Conservation (phyloP, 352 stramenopile genomes). For the Globisporangium cederbergense region DNA sequence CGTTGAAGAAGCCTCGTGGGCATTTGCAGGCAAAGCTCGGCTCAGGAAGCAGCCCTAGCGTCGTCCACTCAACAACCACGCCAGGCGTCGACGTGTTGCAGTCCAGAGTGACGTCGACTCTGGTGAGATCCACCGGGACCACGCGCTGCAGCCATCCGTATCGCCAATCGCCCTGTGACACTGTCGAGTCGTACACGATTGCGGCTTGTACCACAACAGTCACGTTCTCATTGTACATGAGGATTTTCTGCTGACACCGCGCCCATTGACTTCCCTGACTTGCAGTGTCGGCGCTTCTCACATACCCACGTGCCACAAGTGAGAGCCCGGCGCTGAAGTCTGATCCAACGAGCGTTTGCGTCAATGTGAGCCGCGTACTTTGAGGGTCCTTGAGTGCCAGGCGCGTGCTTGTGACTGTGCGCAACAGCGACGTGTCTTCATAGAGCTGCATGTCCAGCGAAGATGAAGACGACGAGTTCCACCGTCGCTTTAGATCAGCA, state of each 20-base stretch:
- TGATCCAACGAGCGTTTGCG: slow-evolving; percentile 28
- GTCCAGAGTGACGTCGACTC: slow-evolving; percentile 27
- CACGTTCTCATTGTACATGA: slow-evolving; percentile 24
- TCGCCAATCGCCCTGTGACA: slow-evolving; percentile 24
- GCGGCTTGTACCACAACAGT: slow-evolving; percentile 10
- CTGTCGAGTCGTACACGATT: slow-evolving; percentile 1
- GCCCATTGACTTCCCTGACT: slow-evolving; percentile 4
- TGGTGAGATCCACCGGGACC: slow-evolving; percentile 39
- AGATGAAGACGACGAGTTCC: slow-evolving; percentile 19
- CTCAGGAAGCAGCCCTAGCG: slow-evolving; percentile 50
- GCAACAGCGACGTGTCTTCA: slow-evolving; percentile 37
- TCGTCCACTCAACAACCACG: slow-evolving; percentile 42
- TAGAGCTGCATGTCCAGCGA: slow-evolving; percentile 19
- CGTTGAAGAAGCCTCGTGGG: slow-evolving; percentile 53
- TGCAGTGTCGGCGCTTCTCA: slow-evolving; percentile 9
- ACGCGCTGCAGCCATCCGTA: slow-evolving; percentile 30
- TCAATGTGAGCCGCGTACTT: slow-evolving; percentile 20
- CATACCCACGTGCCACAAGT: slow-evolving; percentile 43
- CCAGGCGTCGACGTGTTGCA: slow-evolving; percentile 40
- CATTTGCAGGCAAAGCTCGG: slow-evolving; percentile 52
- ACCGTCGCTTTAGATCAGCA: slow-evolving; percentile 25
- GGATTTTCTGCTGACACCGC: slow-evolving; percentile 26
- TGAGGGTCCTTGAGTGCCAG: slow-evolving; percentile 24
- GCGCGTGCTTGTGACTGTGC: slow-evolving; percentile 30
- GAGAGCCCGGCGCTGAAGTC: slow-evolving; percentile 39